phyloP scores from a whole-genome alignment of 192 early-diverging fungal genomes.

The Podila epicladia region DNA sequence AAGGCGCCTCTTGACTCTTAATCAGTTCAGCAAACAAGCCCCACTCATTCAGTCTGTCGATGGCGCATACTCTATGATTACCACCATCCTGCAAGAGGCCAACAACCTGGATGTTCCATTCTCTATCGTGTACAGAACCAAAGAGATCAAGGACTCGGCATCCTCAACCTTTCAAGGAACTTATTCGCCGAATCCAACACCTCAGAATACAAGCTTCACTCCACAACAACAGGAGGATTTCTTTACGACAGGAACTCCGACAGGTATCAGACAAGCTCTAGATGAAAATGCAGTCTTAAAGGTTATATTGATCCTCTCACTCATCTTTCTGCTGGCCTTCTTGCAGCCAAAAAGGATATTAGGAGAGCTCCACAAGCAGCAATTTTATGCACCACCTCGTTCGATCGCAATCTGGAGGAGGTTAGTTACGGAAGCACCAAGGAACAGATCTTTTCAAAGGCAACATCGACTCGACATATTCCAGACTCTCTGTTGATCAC shows the following conservation, averaged over 20 bases:
- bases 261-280: conserved; percentile 9
- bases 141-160: conserved; percentile 7
- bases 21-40: conserved; percentile 48
- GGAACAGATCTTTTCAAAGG: conserved; percentile 33
- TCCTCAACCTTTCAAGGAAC: neutral
- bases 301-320: conserved; percentile 22
- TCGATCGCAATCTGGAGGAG: conserved; percentile 30
- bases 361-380: conserved; percentile 31
- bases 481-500: conserved; percentile 40
- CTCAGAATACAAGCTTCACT: neutral
- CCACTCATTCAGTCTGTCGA: conserved; percentile 30
- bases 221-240: conserved; percentile 5
- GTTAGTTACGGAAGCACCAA: conserved; percentile 21
- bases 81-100: conserved; percentile 37
- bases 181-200: conserved; percentile 6
- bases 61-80: conserved; percentile 42
- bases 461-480: conserved; percentile 32
- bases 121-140: conserved; percentile 35
- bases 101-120: conserved; percentile 40
- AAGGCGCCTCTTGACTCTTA: conserved; percentile 43
- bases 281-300: neutral
- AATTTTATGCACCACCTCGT: conserved; percentile 36
- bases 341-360: conserved; percentile 16
- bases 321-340: conserved; percentile 23
- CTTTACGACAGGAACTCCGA: conserved; percentile 5